A percentile compares a stretch with the other conserved stretches of the same genome.
Evolutionary conservation across 1,284 basidiomycete genomes (phyloP).

Genomic region (Amylostereum areolatum): DNA sequence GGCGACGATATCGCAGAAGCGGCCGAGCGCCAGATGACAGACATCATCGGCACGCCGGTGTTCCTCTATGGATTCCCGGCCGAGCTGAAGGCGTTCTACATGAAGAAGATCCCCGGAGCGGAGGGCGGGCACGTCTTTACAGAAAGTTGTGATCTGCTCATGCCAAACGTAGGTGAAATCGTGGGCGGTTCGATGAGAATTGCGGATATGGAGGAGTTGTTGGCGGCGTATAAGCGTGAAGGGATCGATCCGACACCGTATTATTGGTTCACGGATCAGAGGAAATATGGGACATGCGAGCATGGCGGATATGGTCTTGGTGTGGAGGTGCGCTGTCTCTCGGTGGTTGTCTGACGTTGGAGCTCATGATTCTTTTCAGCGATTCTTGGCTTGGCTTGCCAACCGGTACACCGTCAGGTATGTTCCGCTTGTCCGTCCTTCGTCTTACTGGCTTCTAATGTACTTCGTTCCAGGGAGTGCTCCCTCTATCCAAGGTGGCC

Average conservation of each 20-base stretch:
- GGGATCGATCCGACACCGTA: conserved; percentile 90
- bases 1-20: conserved; percentile 99
- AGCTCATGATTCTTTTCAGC: conserved; percentile 38
- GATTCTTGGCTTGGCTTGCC: conserved; percentile 93
- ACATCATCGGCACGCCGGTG: conserved; percentile 88
- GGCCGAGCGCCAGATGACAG: conserved; percentile 98
- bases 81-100: conserved; percentile 95
- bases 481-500: conserved; percentile 82
- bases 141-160: conserved; percentile 94
- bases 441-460: not conserved
- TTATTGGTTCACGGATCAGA: conserved; percentile 96
- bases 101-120: conserved; percentile 79
- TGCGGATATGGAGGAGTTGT: conserved; percentile 79
- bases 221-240: conserved; percentile 89
- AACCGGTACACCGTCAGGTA: conserved; percentile 80
- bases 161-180: conserved; percentile 98
- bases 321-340: conserved; percentile 57
- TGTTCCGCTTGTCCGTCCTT: not conserved
- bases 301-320: conserved; percentile 98
- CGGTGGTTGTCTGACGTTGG: not conserved
- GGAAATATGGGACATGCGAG: conserved; percentile 97
- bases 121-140: conserved; percentile 63
- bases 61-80: conserved; percentile 95
- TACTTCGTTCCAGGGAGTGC: conserved; percentile 52
- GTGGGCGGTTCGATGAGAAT: conserved; percentile 99